Evolutionary conservation across 176 grass and related monocot species (phyloP), one percentile per base, ranked within the genome.

Genomic region (Bonia amplexicaulis): DNA sequence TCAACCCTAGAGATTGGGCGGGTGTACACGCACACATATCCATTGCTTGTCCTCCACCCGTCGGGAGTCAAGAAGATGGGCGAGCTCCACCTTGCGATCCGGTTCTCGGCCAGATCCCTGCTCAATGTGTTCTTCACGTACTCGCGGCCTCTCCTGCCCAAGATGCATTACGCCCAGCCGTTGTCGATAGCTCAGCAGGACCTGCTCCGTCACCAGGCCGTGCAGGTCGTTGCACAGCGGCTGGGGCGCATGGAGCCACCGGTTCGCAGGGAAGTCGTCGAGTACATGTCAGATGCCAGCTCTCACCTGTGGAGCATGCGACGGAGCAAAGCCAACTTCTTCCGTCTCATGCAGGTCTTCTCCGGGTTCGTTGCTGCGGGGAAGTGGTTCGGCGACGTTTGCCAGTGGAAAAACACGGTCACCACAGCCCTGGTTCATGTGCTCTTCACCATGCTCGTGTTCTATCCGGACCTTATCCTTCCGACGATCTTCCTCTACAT

Each of bases 281-380:
- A 98, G 74, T 98, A 78, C 85, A 93, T 98, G 95, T 92, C 89
- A 39, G 95, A 98, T 63, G 85, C 91, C 35, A 91, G 85, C 16
- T 90, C 91, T 22, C 96, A 95, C 66, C 81, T 99, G 6, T 99
- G 91, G 86, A 99, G 96, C 81, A 94, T 99, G 96, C 81, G 96
- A 25, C 86, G 96, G 72, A 99, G 96, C 91, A 99, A 99, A 85
- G 91, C 96, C 41, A 95, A 99, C 75, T 99, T 99, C 81, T 99
- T 94, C 84, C 87, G 96, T 27, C 93, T 99, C 17, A 95, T 92
- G 93, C 87, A 90, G 49, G 95, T 98, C 47, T 90, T 95, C 77
- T 88, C 91, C 2, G 95, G 90, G 61, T 44, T 85, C 76, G 66
- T 98, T 61, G 91, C 93, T 25, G 92, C 90, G 16, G 89, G 87